Base-by-base conservation (phyloP, 2,329 filamentous ascomycete species). In the Cladophialophora bantiana region DNA sequence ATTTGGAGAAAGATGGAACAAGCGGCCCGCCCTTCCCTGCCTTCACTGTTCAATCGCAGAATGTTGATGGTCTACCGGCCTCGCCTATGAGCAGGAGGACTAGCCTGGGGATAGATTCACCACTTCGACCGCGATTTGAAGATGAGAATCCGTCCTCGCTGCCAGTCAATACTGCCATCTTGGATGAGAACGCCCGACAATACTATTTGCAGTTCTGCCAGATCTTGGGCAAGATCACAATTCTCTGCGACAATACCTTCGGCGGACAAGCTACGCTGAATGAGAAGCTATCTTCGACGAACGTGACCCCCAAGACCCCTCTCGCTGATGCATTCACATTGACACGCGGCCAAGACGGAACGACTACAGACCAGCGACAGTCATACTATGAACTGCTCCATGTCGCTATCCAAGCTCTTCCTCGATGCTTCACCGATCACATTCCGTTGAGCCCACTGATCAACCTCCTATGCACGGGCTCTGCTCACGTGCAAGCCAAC, bases 231-330 rank as follows among this genome's bases (percentile, higher is more conserved):
- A 96, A 97, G 76, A 96, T 99, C 64, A 97, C 94, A 1, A 91
- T 98, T 53, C 90, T 98, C 38, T 99, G 95, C 78, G 95, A 99
- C 77, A 95, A 97, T 73, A 91, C 94, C 0, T 99, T 99, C 80
- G 96, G 95, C 59, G 95, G 95, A 0, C 95, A 99, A 80, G 95
- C 94, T 36, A 92, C 93, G 0, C 80, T 98, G 56, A 95, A 99
- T 75, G 96, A 99, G 78, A 98, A 97, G 75, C 97, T 98, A 76
- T 91, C 87, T 68, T 89, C 90, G 54, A 91, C 65, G 31, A 66
- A 12, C 50, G 42, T 69, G 50, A 72, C 91, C 0, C 94, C 95
- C 0, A 98, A 98, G 78, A 99, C 95, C 0, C 95, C 96, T 1
- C 94, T 98, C 72, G 86, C 94, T 0, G 95, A 98, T 66, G 94